These are phyloP conservation scores for Colletotrichum tabaci DNA, from an alignment of 2,329 filamentous ascomycete species.

Conservation along the genomic window DNA sequence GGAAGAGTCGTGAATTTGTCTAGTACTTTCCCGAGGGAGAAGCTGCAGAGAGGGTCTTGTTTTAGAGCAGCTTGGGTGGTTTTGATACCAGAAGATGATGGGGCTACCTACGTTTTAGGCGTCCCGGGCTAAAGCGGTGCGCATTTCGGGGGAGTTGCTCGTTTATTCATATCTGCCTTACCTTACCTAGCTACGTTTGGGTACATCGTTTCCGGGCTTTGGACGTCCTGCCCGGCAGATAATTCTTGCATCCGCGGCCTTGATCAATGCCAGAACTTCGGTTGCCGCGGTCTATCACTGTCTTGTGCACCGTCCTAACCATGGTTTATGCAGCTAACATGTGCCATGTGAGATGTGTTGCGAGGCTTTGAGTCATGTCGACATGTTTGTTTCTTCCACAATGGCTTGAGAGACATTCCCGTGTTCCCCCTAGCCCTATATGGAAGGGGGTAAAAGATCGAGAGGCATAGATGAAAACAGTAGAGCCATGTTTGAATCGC, in stretches of 20 bases:
- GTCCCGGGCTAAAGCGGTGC: slow-evolving; percentile 29
- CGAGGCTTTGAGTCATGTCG: too few species aligned
- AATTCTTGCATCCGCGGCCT: slow-evolving; percentile 6
- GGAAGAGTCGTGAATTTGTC: slow-evolving; percentile 56
- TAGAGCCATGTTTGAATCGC: background rate
- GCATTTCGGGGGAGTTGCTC: slow-evolving; percentile 18
- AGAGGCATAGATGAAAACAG: background rate
- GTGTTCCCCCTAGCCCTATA: too few species aligned
- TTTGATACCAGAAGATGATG: slow-evolving; percentile 36
- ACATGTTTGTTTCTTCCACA: too few species aligned
- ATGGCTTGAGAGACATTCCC: too few species aligned
- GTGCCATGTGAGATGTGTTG: too few species aligned
- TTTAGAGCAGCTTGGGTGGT: slow-evolving; percentile 33
- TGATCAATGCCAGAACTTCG: background rate
- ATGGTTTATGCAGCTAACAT: too few species aligned
- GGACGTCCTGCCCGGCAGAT: slow-evolving; percentile 2
- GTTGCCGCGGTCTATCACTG: background rate
- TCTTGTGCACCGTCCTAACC: background rate
- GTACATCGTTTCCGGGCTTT: slow-evolving; percentile 1
- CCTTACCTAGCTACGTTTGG: slow-evolving; percentile 3
- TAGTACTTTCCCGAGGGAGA: slow-evolving; percentile 25
- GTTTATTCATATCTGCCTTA: slow-evolving; percentile 11
- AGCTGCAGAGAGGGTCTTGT: background rate
- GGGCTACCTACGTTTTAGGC: slow-evolving; percentile 31
- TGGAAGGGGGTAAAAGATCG: too few species aligned